Conservation (phyloP, 352 stramenopile genomes). For the Phytophthora sojae region DNA sequence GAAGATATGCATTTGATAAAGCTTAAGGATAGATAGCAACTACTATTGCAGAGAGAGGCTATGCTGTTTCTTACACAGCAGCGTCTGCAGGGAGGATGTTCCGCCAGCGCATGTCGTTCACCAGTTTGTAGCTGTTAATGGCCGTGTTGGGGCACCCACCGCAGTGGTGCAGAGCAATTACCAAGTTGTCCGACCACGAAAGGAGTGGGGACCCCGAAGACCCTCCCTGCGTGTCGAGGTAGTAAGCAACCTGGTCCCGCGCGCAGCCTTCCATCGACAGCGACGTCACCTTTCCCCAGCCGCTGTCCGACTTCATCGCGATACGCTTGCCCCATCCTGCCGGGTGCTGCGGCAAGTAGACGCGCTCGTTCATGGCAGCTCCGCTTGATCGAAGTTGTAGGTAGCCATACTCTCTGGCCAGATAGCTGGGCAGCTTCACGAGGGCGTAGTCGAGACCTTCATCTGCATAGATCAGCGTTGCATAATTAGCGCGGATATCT, state of each 20-base stretch:
- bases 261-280: slow-evolving; percentile 50
- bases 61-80: slow-evolving; percentile 18
- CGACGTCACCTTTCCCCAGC: slow-evolving; percentile 53
- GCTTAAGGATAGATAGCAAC: neutral
- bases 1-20: neutral
- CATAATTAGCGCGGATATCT: slow-evolving; percentile 31
- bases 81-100: slow-evolving; percentile 55
- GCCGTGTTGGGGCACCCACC: slow-evolving; percentile 79
- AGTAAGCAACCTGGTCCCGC: slow-evolving; percentile 69
- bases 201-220: slow-evolving; percentile 79
- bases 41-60: neutral
- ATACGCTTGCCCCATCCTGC: slow-evolving; percentile 75
- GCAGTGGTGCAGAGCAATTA: slow-evolving; percentile 80
- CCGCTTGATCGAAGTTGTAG: slow-evolving; percentile 56
- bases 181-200: slow-evolving; percentile 60
- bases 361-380: slow-evolving; percentile 47
- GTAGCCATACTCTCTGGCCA: slow-evolving; percentile 58
- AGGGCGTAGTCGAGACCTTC: slow-evolving; percentile 66
- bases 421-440: slow-evolving; percentile 61
- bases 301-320: slow-evolving; percentile 54
- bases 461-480: slow-evolving; percentile 49
- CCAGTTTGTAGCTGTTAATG: slow-evolving; percentile 67
- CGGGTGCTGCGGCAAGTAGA: slow-evolving; percentile 73
- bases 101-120: slow-evolving; percentile 48
- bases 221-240: slow-evolving; percentile 71